Evolutionary conservation across 106 monocot genomes (phyloP).

Genomic region (Acanthochlamys bracteata): DNA sequence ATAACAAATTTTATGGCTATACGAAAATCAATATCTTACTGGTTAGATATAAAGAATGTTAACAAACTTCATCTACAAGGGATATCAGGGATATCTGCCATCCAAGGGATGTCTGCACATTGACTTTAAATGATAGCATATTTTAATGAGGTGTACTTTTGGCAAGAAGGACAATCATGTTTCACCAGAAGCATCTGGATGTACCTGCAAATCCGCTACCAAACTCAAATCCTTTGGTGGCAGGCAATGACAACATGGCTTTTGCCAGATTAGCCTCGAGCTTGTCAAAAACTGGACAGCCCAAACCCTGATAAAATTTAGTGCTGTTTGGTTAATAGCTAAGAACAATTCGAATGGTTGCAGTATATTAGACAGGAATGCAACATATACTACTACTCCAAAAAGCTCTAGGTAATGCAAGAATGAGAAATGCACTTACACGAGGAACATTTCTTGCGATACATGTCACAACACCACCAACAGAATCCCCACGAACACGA

Average conservation of each 20-base stretch:
- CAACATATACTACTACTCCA: not conserved
- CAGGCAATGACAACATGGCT: constrained; percentile 82
- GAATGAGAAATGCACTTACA: constrained; percentile 27
- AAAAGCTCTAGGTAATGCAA: not conserved
- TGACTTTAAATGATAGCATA: no score
- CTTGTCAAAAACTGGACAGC: constrained; percentile 96
- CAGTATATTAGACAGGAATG: not conserved
- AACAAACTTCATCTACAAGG: no score
- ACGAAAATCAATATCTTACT: no score
- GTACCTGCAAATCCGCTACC: constrained; percentile 96
- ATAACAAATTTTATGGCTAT: no score
- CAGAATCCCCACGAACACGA: constrained; percentile 85
- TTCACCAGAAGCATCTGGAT: not conserved
- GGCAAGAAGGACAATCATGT: no score
- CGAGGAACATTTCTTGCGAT: constrained; percentile 94
- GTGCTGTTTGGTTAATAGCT: not conserved
- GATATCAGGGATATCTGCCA: no score
- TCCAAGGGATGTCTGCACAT: no score
- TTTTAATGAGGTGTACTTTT: no score
- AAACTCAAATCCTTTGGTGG: constrained; percentile 93
- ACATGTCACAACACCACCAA: constrained; percentile 95
- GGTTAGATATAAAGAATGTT: no score
- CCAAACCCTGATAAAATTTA: constrained; percentile 55
- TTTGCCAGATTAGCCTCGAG: constrained; percentile 92
- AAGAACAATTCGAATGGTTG: not conserved